These are phyloP conservation scores for Jatropha curcas DNA, from an alignment of 345 rosid genomes.

Conservation along the genomic window DNA sequence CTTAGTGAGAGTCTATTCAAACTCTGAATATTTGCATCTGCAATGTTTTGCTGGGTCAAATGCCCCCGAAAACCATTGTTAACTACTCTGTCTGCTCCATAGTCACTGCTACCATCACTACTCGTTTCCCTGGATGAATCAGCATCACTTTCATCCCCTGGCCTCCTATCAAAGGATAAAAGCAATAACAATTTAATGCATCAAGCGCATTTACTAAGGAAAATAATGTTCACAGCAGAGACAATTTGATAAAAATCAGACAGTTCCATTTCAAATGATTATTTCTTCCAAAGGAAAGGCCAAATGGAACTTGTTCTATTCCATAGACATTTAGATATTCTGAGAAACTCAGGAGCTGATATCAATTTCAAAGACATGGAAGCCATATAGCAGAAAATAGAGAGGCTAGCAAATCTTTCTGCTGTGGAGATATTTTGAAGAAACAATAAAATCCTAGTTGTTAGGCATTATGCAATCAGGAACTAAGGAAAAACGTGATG, in stretches of 20 bases:
- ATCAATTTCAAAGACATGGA: not conserved
- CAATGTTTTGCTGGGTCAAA: slow-evolving; percentile 33
- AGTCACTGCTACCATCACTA: slow-evolving; percentile 65
- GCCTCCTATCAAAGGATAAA: slow-evolving; percentile 40
- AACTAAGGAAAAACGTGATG: not conserved
- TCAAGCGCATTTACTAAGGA: not conserved
- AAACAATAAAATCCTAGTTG: not conserved
- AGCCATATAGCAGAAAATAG: too few species aligned
- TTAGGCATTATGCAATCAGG: not conserved
- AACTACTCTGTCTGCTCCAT: slow-evolving; percentile 43
- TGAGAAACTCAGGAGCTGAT: not conserved
- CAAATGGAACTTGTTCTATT: not conserved
- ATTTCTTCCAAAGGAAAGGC: not conserved
- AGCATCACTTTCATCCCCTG: slow-evolving; percentile 74
- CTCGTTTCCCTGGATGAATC: slow-evolving; percentile 68
- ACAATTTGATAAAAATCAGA: not conserved
- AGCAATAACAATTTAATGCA: slow-evolving; percentile 17
- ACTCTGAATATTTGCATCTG: slow-evolving; percentile 39
- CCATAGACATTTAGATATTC: not conserved
- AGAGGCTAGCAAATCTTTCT: not conserved
- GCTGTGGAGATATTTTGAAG: not conserved
- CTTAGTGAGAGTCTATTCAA: slow-evolving; percentile 48
- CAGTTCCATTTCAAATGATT: not conserved
- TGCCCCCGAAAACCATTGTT: slow-evolving; percentile 30
- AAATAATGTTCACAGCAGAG: not conserved